These are phyloP conservation scores for Epichloe baconii DNA, from an alignment of 2,329 filamentous ascomycete species.

Conservation along the genomic window DNA sequence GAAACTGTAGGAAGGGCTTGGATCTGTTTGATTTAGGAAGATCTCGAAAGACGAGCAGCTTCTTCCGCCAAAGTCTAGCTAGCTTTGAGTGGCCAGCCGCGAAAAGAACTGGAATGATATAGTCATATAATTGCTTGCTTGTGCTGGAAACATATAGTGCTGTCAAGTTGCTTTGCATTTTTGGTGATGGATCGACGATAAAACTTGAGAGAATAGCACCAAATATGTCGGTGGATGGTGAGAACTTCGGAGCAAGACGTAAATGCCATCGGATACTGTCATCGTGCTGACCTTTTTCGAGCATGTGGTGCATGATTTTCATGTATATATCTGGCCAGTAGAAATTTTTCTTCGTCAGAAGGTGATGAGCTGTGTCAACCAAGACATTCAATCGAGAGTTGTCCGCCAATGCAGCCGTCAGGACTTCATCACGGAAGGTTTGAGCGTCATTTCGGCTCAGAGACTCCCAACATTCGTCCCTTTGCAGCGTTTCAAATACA, in stretches of 20 bases:
- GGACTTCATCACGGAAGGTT: constrained; percentile 16
- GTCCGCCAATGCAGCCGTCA: constrained; percentile 16
- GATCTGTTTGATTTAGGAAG: constrained; percentile 27
- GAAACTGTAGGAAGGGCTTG: constrained; percentile 34
- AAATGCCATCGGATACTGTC: constrained; percentile 35
- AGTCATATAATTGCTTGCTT: constrained; percentile 35
- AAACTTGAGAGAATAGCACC: constrained; percentile 30
- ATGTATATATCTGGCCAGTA: constrained; percentile 38
- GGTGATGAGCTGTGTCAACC: constrained; percentile 16
- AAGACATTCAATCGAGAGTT: constrained; percentile 14
- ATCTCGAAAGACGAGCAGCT: constrained; percentile 28
- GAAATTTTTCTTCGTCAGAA: constrained; percentile 24
- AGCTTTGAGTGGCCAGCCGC: constrained; percentile 28
- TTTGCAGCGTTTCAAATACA: constrained; percentile 13
- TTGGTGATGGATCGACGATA: constrained; percentile 22
- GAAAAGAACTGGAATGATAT: constrained; percentile 37
- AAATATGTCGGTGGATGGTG: constrained; percentile 28
- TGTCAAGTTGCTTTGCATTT: constrained; percentile 27
- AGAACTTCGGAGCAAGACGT: constrained; percentile 29
- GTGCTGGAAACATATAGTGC: constrained; percentile 31
- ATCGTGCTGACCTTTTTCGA: constrained; percentile 25
- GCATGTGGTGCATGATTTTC: constrained; percentile 30
- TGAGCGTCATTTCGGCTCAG: constrained; percentile 13
- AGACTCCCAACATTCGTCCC: constrained; percentile 8
- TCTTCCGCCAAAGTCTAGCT: constrained; percentile 35